A percentile compares a stretch with the other conserved stretches of the same genome.
Conservation (phyloP, 257 asterid genomes). For the Solanum pinnatisectum region DNA sequence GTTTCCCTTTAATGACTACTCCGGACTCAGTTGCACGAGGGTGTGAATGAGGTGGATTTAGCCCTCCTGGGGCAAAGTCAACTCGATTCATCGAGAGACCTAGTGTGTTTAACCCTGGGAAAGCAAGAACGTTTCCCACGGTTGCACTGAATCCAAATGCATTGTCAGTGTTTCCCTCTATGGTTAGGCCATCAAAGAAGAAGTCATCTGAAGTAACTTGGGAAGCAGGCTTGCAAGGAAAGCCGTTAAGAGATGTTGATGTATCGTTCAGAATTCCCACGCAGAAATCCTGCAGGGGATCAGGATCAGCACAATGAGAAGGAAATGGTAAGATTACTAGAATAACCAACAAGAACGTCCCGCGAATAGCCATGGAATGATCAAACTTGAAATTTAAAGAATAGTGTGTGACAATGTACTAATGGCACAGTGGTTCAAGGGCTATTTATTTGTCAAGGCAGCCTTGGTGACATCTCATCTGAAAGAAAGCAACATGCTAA, state of each 20-base stretch:
- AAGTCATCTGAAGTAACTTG: slow-evolving; percentile 42
- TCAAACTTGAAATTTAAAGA: neutral
- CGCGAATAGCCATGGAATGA: neutral
- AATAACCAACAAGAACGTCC: neutral
- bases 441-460: neutral
- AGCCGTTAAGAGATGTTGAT: slow-evolving; percentile 23
- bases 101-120: slow-evolving; percentile 52
- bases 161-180: slow-evolving; percentile 22
- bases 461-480: neutral
- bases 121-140: slow-evolving; percentile 24
- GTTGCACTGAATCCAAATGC: slow-evolving; percentile 8
- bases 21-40: slow-evolving; percentile 50
- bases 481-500: neutral
- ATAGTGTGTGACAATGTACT: neutral
- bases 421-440: neutral
- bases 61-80: slow-evolving; percentile 31
- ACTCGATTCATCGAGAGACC: slow-evolving; percentile 58
- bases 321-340: slow-evolving; percentile 14
- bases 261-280: slow-evolving; percentile 18
- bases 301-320: slow-evolving; percentile 39
- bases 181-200: slow-evolving; percentile 37
- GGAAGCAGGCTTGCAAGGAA: slow-evolving; percentile 42
- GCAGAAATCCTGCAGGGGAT: slow-evolving; percentile 52
- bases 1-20: slow-evolving; percentile 30
- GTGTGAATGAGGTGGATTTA: slow-evolving; percentile 51